phyloP scores from a whole-genome alignment of 2,329 filamentous ascomycete species.

The Fusarium virguliforme region DNA sequence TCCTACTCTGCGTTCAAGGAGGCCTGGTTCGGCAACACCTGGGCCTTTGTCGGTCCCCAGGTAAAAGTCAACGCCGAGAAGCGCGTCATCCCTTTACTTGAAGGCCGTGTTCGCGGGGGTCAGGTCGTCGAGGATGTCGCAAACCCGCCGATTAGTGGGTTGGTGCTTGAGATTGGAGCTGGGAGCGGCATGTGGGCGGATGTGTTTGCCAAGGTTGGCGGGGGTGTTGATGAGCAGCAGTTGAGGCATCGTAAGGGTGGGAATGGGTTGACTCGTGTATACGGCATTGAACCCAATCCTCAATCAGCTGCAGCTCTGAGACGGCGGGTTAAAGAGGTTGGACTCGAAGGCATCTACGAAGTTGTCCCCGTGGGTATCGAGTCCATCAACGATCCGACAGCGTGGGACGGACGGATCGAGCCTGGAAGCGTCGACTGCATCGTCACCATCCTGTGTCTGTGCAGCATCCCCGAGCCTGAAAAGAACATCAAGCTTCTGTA shows the following conservation, averaged over 20 bases:
- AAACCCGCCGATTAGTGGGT: slow-evolving; percentile 62
- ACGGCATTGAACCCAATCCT: slow-evolving; percentile 76
- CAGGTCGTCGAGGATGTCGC: slow-evolving; percentile 53
- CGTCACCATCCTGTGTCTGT: slow-evolving; percentile 74
- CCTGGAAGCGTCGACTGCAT: slow-evolving; percentile 71
- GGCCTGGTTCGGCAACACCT: slow-evolving; percentile 75
- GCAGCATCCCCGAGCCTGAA: slow-evolving; percentile 74
- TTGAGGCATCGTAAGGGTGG: slow-evolving; percentile 34
- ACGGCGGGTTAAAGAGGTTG: slow-evolving; percentile 65
- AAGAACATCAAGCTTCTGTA: slow-evolving; percentile 71
- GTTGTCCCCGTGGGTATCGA: slow-evolving; percentile 76
- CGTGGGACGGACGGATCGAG: slow-evolving; percentile 64
- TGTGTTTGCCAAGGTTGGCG: slow-evolving; percentile 61
- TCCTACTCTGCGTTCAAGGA: slow-evolving; percentile 61
- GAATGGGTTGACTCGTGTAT: slow-evolving; percentile 64
- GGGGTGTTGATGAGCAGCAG: slow-evolving; percentile 42
- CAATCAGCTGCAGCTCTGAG: slow-evolving; percentile 67
- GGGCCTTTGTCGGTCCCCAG: slow-evolving; percentile 68
- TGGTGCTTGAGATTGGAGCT: slow-evolving; percentile 75
- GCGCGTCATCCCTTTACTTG: slow-evolving; percentile 69
- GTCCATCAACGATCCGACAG: slow-evolving; percentile 62
- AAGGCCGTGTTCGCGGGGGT: slow-evolving; percentile 63
- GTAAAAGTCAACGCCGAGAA: slow-evolving; percentile 61
- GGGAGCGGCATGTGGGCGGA: slow-evolving; percentile 74
- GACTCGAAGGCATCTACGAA: slow-evolving; percentile 72